Conservation (phyloP, 169 alveolate species). For the Perkinsus olseni region DNA sequence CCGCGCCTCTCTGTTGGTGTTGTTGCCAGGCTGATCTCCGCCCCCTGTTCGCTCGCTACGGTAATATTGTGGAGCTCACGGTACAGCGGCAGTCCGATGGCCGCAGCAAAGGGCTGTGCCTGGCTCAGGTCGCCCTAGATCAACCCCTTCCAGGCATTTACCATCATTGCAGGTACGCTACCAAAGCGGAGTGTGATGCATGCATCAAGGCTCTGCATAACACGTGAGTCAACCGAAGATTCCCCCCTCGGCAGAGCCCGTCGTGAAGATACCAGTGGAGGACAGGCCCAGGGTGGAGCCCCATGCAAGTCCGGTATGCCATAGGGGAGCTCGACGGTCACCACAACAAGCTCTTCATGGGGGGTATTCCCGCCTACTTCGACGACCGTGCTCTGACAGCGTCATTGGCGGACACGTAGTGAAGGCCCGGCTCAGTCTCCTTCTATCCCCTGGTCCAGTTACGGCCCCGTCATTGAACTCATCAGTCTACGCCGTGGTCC, state of each 20-base stretch:
- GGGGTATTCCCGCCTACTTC: background rate
- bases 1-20: background rate
- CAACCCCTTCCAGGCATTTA: background rate
- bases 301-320: background rate
- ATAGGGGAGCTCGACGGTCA: background rate
- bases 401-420: background rate
- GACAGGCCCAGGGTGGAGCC: background rate
- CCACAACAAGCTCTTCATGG: background rate
- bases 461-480: background rate
- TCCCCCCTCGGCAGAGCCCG: background rate
- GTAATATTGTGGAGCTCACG: background rate
- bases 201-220: background rate
- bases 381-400: background rate
- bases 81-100: background rate
- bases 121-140: background rate
- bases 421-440: background rate
- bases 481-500: background rate
- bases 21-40: background rate
- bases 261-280: background rate
- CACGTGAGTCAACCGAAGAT: background rate
- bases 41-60: background rate
- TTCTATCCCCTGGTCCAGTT: background rate
- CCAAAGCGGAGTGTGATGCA: background rate
- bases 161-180: background rate
- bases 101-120: background rate